Evolutionary conservation across 257 asterid genomes (phyloP), one percentile per base, ranked within the genome.

Genomic region (Vinca minor): DNA sequence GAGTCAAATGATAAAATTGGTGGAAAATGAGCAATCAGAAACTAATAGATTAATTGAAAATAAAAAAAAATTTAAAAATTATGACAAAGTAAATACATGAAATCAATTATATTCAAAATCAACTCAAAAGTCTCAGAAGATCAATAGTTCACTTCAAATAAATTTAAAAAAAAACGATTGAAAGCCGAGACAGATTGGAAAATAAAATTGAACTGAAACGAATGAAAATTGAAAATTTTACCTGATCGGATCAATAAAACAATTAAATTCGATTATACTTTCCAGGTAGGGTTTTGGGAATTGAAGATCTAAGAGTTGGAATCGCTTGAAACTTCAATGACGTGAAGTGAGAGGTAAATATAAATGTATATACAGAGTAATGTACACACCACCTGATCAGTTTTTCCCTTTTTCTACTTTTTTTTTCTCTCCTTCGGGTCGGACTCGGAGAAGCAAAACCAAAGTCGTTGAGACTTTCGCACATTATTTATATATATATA

Each of bases 241-340:
- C 62, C 62, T 31, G 15, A 56, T 56, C 36, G 42, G 41, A 31
- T 56, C 61, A 8, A 15, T 31, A 7, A 31, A 31, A 15, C 23
- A 38, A 56, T 34, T 31, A 6, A 54, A 17, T 9, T 0, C 25
- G n/a, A 31, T 31, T 17, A 6, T 31, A 13, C 15, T 56, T 15
- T 8, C 21, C 21, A 29, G 12, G 1, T 31, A 56, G 62, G 62
- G 62, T 56, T 56, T 56, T 56, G 25, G 8, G 14, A 32, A 31
- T 15, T 56, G 25, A 56, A 56, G 62, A 56, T 56, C 62, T 56
- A 56, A 32, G 25, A 56, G 41, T 36, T 15, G 62, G 39, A 56
- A 56, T 56, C 42, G 29, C 62, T 31, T 7, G 1, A 41, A 31
- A 55, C 42, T 55, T 56, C 62, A 56, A 56, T 34, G 23, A 31